These are phyloP conservation scores for Colletotrichum camelliae DNA, from an alignment of 2,329 filamentous ascomycete species.

Conservation along the genomic window DNA sequence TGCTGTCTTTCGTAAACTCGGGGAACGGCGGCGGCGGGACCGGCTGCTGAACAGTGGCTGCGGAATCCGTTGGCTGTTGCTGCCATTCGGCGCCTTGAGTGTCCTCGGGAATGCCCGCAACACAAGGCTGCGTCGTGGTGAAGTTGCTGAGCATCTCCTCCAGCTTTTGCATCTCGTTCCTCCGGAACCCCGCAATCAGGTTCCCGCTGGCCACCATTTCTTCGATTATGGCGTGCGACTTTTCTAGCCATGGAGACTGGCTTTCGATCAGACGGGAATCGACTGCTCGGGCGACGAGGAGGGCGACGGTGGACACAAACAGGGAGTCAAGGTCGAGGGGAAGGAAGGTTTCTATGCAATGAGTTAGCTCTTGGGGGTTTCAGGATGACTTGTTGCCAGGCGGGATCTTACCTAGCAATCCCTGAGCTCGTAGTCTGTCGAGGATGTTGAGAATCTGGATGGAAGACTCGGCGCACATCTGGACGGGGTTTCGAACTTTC, in stretches of 20 bases:
- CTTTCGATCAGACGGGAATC: slow-evolving; percentile 40
- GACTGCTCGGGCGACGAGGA: slow-evolving; percentile 42
- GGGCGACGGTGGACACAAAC: slow-evolving; percentile 46
- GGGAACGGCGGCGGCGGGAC: neutral
- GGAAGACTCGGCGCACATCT: slow-evolving; percentile 39
- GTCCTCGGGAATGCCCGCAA: neutral
- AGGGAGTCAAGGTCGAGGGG: slow-evolving; percentile 48
- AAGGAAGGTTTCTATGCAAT: slow-evolving; percentile 45
- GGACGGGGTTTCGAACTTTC: slow-evolving; percentile 36
- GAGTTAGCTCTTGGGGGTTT: neutral
- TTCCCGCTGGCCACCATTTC: slow-evolving; percentile 53
- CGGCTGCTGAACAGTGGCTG: neutral
- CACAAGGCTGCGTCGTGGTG: neutral
- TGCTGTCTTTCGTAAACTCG: neutral
- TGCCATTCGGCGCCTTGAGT: neutral
- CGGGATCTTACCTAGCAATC: slow-evolving; percentile 45
- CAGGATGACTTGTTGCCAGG: neutral
- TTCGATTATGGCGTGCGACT: slow-evolving; percentile 47
- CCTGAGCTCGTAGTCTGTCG: slow-evolving; percentile 46
- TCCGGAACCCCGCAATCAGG: slow-evolving; percentile 47
- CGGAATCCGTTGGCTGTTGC: neutral
- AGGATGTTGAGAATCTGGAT: slow-evolving; percentile 43
- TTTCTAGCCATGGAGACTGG: slow-evolving; percentile 42
- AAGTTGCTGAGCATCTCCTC: slow-evolving; percentile 38
- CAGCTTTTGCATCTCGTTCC: slow-evolving; percentile 50